Conservation (phyloP, 1,284 basidiomycete genomes). For the Cryptococcus maquisensis region DNA sequence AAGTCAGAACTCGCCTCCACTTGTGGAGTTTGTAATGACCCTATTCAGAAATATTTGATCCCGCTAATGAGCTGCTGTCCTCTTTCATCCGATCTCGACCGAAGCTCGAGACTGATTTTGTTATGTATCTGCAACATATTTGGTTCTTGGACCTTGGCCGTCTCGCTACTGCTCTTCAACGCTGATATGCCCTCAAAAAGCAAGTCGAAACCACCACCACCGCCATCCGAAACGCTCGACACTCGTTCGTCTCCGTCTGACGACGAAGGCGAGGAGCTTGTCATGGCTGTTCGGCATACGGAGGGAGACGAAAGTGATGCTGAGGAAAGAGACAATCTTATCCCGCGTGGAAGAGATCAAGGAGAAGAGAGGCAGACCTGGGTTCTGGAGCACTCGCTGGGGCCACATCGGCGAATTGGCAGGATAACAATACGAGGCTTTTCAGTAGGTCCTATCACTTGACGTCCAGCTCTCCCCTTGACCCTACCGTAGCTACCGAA, state of each 20-base stretch:
- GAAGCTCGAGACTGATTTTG: too few relatives aligned
- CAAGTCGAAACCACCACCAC: neutral
- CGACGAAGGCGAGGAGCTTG: conserved; percentile 4
- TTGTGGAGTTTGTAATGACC: too few relatives aligned
- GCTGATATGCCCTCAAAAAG: neutral
- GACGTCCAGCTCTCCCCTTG: neutral
- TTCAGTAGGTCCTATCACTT: conserved; percentile 3
- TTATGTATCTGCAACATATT: neutral
- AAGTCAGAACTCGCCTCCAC: too few relatives aligned
- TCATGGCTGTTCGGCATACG: neutral
- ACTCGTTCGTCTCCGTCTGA: neutral
- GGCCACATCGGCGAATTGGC: neutral
- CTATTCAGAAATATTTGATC: too few relatives aligned
- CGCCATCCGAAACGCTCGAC: neutral
- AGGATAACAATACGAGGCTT: conserved; percentile 13
- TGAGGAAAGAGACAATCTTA: neutral
- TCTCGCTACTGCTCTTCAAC: neutral
- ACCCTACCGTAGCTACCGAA: conserved; percentile 13
- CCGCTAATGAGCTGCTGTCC: too few relatives aligned
- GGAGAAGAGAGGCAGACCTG: neutral
- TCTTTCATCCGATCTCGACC: too few relatives aligned
- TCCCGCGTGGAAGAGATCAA: neutral
- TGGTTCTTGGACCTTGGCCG: neutral
- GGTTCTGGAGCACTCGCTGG: neutral
- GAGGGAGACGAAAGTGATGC: neutral